Base-by-base conservation (phyloP, 2,329 filamentous ascomycete species). In the Diaporthe capsici region DNA sequence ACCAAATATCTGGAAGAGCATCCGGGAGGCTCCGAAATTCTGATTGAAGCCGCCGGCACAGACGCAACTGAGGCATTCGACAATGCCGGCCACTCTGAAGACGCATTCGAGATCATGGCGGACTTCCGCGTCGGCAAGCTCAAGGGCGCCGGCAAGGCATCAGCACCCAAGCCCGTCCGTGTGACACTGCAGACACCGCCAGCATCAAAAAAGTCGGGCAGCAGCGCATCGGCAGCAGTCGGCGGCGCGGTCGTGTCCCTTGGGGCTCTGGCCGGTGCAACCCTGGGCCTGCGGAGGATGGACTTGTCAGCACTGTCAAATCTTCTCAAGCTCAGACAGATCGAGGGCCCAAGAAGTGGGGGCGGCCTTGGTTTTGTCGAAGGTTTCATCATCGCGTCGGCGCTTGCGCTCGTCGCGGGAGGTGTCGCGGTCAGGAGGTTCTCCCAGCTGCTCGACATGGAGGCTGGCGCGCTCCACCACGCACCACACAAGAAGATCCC, bases 21-120 rank as follows among this genome's bases (percentile, higher is more conserved):
- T 76, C 91, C 91, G 72, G 94, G 94, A 80, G 95, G 95, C 82
- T 91, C 93, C 80, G 94, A 96, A 81, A 91, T 96, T 76, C 87
- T 97, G 55, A 87, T 94, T 76, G 94, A 96, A 77, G 92, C 94
- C 39, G 94, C 89, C 79, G 95, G 95, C 75, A 92, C 92, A 79
- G 94, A 97, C 84, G 92, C 93, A 65, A 94, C 93, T 58, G 92
- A 94, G 82, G 93, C 92, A 57, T 97, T 96, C 81, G 94, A 97
- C 85, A 93, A 96, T 81, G 94, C 95, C 51, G 94, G 94, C 60
- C 95, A 97, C 87, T 95, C 93, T 63, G 93, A 95, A 34, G 87
- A 88, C 73, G 87, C 87, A 3, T 82, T 80, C 70, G 86, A 87
- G 53, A 84, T 87, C 63, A 84, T 88, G 82, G 81, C 81, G 2